These are phyloP conservation scores for Tolypocladium pustulatum DNA, from an alignment of 2,329 filamentous ascomycete genomes.

Conservation along the genomic window DNA sequence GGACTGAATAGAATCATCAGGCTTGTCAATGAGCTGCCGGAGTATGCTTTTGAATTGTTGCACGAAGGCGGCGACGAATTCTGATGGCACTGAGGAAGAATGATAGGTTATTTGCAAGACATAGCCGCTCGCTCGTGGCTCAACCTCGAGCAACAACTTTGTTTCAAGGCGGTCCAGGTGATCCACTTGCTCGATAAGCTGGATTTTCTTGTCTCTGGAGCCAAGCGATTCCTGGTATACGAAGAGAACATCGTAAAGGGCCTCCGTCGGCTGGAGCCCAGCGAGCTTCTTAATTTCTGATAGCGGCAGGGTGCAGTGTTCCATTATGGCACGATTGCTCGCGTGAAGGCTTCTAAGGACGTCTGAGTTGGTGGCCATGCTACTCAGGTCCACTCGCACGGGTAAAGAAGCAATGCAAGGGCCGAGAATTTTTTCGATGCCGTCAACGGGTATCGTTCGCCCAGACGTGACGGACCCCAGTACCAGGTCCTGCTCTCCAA, in stretches of 20 bases:
- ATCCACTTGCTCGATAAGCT: conserved; percentile 40
- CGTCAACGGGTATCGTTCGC: conserved; percentile 58
- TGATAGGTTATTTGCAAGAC: conserved; percentile 37
- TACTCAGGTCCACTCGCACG: conserved; percentile 49
- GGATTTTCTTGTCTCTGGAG: conserved; percentile 14
- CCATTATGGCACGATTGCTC: conserved; percentile 54
- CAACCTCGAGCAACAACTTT: conserved; percentile 63
- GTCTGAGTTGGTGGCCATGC: conserved; percentile 42
- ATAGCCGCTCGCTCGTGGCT: conserved; percentile 42
- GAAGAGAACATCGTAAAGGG: conserved; percentile 68
- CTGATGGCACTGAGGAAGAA: conserved; percentile 34
- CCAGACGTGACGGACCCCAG: conserved; percentile 78
- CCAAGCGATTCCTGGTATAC: conserved; percentile 71
- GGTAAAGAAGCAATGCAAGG: conserved; percentile 73
- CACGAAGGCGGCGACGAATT: conserved; percentile 46
- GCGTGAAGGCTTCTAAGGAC: conserved; percentile 54
- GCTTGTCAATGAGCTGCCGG: conserved; percentile 15
- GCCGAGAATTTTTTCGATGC: conserved; percentile 64
- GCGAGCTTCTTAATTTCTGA: conserved; percentile 57
- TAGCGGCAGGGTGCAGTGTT: conserved; percentile 53
- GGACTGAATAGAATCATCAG: conserved; percentile 8
- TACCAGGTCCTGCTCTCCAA: conserved; percentile 54
- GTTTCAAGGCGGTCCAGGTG: conserved; percentile 68
- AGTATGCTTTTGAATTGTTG: conserved; percentile 49
- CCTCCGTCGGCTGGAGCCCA: conserved; percentile 40